Percentiles rank a stretch among this genome's conserved stretches.
Evolutionary conservation across 345 rosid species (phyloP).

Genomic region (Aethionema arabicum): DNA sequence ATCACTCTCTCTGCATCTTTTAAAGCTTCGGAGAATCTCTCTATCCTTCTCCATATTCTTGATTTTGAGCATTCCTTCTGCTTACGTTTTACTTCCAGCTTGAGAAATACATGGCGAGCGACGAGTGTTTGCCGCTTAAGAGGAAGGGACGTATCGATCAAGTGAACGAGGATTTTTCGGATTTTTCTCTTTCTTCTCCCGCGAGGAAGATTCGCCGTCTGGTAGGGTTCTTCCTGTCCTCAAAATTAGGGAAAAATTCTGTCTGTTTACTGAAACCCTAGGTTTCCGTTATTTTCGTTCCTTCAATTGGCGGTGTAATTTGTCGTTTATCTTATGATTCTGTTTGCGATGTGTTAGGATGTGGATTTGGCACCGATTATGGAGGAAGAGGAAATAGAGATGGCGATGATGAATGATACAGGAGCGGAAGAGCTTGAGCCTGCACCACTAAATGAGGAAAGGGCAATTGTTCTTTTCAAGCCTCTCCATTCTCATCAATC

Average conservation of each 20-base stretch:
- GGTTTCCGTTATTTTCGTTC: not conserved
- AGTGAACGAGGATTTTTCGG: conserved; percentile 72
- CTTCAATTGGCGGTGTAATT: not conserved
- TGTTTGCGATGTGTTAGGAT: conserved; percentile 33
- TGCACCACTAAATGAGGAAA: conserved; percentile 48
- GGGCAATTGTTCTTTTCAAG: conserved; percentile 62
- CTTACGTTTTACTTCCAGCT: no score
- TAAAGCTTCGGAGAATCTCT: no score
- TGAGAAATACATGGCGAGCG: conserved; percentile 14
- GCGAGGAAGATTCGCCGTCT: conserved; percentile 77
- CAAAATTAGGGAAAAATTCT: not conserved
- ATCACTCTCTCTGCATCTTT: no score
- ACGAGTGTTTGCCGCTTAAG: conserved; percentile 27
- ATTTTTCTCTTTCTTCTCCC: conserved; percentile 78
- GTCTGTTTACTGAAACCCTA: not conserved
- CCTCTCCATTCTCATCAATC: conserved; percentile 38
- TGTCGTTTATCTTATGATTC: not conserved
- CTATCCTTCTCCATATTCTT: no score
- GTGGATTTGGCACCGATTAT: conserved; percentile 59
- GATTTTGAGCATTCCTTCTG: no score
- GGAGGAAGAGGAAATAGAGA: conserved; percentile 49
- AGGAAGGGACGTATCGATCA: conserved; percentile 59
- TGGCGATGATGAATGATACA: not conserved
- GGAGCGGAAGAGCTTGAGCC: conserved; percentile 20
- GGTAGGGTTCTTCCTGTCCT: conserved; percentile 37